Evolutionary conservation across 2,329 filamentous ascomycete genomes (phyloP), one percentile per base, ranked within the genome.

Genomic region (Chaetomium strumarium): DNA sequence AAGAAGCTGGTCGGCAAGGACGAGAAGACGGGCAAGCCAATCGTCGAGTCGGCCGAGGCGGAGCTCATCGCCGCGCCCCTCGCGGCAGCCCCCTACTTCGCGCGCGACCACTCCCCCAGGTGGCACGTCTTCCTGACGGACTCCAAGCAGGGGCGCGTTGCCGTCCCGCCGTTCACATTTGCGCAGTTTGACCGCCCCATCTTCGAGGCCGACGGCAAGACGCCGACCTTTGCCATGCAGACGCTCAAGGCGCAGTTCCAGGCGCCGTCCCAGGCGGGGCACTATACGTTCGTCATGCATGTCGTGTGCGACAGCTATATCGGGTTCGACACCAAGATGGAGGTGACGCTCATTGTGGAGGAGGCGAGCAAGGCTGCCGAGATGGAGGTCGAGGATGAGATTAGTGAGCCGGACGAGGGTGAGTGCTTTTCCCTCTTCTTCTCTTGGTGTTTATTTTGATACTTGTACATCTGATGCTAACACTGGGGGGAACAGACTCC

Each of bases 341-440:
- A 96, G 65, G 89, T 96, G 29, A 90, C 88, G 1, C 78, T 99
- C 49, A 81, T 86, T 29, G 90, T 99, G 9, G 90, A 96, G 64
- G 91, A 97, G 63, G 85, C 88, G 33, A 87, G 82, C 70, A 93
- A 92, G 73, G 91, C 89, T 5, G 85, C 81, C 17, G 81, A 86
- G 60, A 84, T 95, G 66, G 81, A 82, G 48, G 87, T 84, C 44
- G 90, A 96, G 61, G 93, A 96, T 63, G 93, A 99, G 54, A 99
- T 99, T 60, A 95, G 89, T 67, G 93, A 99, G 69, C 93, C 95
- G 34, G 93, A 97, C 58, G 93, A 99, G 77, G 93, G 93, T 96
- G 78, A 76, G 85, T 76, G 43, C 39, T 51, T 9, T 10, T 43
- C 41, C n/a, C 38, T 44, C 39, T 51, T 9, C 10, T 43, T 43